phyloP scores from a whole-genome alignment of 2,329 filamentous ascomycete species.

The Diaporthe velutina region DNA sequence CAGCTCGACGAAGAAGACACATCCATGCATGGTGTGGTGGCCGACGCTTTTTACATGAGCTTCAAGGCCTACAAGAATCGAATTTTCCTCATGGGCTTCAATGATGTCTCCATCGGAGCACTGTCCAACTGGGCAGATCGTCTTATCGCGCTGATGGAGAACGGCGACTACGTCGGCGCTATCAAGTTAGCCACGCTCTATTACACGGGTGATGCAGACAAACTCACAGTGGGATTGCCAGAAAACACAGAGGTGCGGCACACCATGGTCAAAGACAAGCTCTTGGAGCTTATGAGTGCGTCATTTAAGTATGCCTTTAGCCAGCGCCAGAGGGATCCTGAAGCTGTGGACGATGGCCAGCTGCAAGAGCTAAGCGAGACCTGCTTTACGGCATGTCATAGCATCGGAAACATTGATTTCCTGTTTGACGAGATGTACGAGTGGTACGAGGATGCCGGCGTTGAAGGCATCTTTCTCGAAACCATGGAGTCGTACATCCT shows the following conservation, averaged over 20 bases:
- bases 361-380: slow-evolving; percentile 84
- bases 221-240: slow-evolving; percentile 91
- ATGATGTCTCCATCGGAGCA: slow-evolving; percentile 90
- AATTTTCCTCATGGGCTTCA: slow-evolving; percentile 92
- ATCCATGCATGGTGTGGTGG: slow-evolving; percentile 94
- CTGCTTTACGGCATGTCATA: slow-evolving; percentile 86
- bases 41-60: slow-evolving; percentile 98
- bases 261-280: slow-evolving; percentile 85
- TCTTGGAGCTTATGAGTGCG: slow-evolving; percentile 93
- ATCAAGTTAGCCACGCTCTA: slow-evolving; percentile 93
- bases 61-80: slow-evolving; percentile 95
- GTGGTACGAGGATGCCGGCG: slow-evolving; percentile 84
- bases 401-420: slow-evolving; percentile 83
- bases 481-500: slow-evolving; percentile 90
- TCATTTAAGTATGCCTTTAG: slow-evolving; percentile 91
- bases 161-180: slow-evolving; percentile 94
- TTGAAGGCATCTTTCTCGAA: slow-evolving; percentile 84
- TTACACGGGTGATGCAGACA: slow-evolving; percentile 91
- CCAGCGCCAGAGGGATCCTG: slow-evolving; percentile 67
- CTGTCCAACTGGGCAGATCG: slow-evolving; percentile 98
- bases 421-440: slow-evolving; percentile 93
- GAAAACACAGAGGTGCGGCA: slow-evolving; percentile 84
- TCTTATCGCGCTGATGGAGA: slow-evolving; percentile 92
- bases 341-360: slow-evolving; percentile 65
- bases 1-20: slow-evolving; percentile 87